These are phyloP conservation scores for Fusarium odoratissimum DNA, from an alignment of 2,329 filamentous ascomycete genomes.

Conservation along the genomic window DNA sequence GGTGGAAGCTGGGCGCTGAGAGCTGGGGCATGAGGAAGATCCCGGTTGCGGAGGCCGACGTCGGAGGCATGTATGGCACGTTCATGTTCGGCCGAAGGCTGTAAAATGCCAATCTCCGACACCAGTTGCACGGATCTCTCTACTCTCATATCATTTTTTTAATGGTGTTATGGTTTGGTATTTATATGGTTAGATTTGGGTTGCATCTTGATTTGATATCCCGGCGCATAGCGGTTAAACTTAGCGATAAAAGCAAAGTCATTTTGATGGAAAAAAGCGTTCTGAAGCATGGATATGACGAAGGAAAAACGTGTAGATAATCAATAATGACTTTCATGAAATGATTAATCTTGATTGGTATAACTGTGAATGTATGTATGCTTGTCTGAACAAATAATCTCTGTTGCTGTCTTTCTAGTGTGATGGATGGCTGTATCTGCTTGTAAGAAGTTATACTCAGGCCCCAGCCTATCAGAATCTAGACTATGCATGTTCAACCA, in stretches of 20 bases:
- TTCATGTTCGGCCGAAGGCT: constrained; percentile 73
- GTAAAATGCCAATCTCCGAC: constrained; percentile 51
- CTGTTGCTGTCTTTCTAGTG: not conserved
- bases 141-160: constrained; percentile 38
- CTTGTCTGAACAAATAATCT: not conserved
- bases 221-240: constrained; percentile 41
- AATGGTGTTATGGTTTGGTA: constrained; percentile 12
- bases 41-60: constrained; percentile 89
- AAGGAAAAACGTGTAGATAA: constrained; percentile 39
- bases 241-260: constrained; percentile 47
- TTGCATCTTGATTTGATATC: constrained; percentile 45
- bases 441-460: not conserved
- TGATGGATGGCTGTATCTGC: not conserved
- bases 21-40: constrained; percentile 92
- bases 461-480: constrained; percentile 14
- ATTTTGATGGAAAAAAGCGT: constrained; percentile 43
- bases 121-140: constrained; percentile 51
- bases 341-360: not conserved
- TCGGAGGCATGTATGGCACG: constrained; percentile 91
- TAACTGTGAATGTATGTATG: not conserved
- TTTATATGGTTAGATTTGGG: constrained; percentile 20
- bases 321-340: constrained; percentile 39
- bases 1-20: constrained; percentile 87
- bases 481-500: not conserved
- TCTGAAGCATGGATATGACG: constrained; percentile 38